Conservation (phyloP, 2,329 filamentous ascomycete genomes). For the Coniochaeta pulveracea region DNA sequence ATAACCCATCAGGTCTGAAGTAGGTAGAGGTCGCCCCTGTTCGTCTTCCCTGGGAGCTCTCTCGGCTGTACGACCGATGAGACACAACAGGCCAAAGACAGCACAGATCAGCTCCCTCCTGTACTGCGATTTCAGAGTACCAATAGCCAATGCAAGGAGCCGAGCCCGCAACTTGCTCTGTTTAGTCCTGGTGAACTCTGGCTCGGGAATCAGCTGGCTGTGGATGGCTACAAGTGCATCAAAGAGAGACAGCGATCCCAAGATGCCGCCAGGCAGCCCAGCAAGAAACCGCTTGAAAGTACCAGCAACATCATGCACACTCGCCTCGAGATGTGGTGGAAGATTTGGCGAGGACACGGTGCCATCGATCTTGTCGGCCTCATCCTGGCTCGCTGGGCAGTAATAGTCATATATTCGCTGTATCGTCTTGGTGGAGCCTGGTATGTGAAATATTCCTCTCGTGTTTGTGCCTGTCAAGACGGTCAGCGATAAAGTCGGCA, state of each 20-base stretch:
- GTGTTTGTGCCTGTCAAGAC: slow-evolving; percentile 24
- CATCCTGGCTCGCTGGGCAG: slow-evolving; percentile 29
- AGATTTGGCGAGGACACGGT: slow-evolving; percentile 49
- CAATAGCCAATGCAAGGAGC: slow-evolving; percentile 54
- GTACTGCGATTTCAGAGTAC: slow-evolving; percentile 45
- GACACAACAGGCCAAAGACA: slow-evolving; percentile 52
- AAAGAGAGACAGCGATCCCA: slow-evolving; percentile 51
- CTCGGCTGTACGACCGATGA: slow-evolving; percentile 49
- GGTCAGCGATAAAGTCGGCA: slow-evolving; percentile 10
- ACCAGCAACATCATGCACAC: slow-evolving; percentile 54
- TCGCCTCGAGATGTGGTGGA: slow-evolving; percentile 46
- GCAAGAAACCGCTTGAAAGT: slow-evolving; percentile 56
- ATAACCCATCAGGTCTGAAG: slow-evolving; percentile 53
- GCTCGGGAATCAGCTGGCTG: slow-evolving; percentile 38
- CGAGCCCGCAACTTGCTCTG: slow-evolving; percentile 46
- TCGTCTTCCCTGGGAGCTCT: slow-evolving; percentile 38
- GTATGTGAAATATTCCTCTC: slow-evolving; percentile 51
- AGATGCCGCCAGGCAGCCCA: slow-evolving; percentile 52
- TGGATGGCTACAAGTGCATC: slow-evolving; percentile 52
- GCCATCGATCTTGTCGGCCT: slow-evolving; percentile 36
- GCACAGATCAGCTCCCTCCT: slow-evolving; percentile 54
- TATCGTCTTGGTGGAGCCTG: slow-evolving; percentile 46
- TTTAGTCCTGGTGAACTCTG: slow-evolving; percentile 40
- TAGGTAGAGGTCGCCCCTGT: slow-evolving; percentile 37
- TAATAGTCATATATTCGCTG: slow-evolving; percentile 54